Evolutionary conservation across 2,329 filamentous ascomycete species (phyloP), one percentile per base, ranked within the genome.

Genomic region (Epichloe amarillans): DNA sequence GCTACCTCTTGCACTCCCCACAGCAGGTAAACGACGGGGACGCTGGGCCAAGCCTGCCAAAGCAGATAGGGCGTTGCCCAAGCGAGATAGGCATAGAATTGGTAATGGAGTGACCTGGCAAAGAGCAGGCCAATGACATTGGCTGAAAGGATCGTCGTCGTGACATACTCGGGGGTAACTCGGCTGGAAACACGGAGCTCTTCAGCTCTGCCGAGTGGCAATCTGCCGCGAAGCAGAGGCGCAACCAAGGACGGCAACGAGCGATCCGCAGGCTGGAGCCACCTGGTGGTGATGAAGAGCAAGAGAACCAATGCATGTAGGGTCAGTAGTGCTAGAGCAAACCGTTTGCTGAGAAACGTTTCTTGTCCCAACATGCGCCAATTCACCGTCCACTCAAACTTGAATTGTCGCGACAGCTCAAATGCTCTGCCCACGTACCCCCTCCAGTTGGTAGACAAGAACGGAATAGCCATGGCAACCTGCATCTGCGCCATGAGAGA

Each of bases 381-480:
- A 67, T 98, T 98, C 58, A 98, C 93, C 0, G 93, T 98, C 93
- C 93, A 98, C 69, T 91, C 89, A 74, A 91, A 97, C 60, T 95
- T 76, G 69, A 98, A 98, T 59, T 88, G 82, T 50, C 93, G 78
- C 45, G 86, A 89, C 52, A 98, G 76, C 69, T 98, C 89, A 63
- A 98, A 98, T 0, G 93, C 89, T 55, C 86, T 77, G 45, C 79
- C 77, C 17, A 94, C 63, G 64, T 98, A 98, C 30, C 83, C 86
- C 53, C 69, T 66, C 19, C 82, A 68, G 58, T 88, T 84, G 40
- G 70, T 71, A 10, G 74, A 65, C 21, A 86, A 64, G 68, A 96
- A 97, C 0, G 89, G 88, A 42, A 73, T 61, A 45, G 70, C 77
- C 36, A 81, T 71, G 55, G 76, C 65, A 60, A 93, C 73, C 68